Conservation (phyloP, 2,329 filamentous ascomycete species). For the Cytospora schulzeri region DNA sequence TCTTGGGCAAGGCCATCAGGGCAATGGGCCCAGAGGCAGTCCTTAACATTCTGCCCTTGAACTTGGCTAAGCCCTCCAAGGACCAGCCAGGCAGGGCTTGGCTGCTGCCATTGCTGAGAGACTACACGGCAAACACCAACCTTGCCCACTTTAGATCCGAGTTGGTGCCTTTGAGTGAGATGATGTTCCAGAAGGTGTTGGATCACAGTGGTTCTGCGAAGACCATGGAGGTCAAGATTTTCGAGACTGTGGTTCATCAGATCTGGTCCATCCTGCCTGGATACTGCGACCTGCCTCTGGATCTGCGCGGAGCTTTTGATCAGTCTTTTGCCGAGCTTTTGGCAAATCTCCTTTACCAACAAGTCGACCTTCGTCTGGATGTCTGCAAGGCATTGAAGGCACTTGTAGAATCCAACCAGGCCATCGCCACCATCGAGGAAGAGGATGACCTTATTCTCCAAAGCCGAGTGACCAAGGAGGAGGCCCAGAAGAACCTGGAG, state of each 20-base stretch:
- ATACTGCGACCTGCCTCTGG: conserved; percentile 90
- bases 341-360: conserved; percentile 89
- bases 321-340: conserved; percentile 87
- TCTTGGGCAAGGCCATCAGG: conserved; percentile 83
- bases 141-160: conserved; percentile 83
- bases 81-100: conserved; percentile 86
- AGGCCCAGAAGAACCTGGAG: conserved; percentile 78
- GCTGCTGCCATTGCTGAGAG: conserved; percentile 89
- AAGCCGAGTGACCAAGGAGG: conserved; percentile 73
- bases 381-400: conserved; percentile 85
- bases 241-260: conserved; percentile 92
- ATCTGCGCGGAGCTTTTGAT: conserved; percentile 76
- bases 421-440: conserved; percentile 69
- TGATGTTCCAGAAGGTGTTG: conserved; percentile 85
- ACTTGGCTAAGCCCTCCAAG: conserved; percentile 74
- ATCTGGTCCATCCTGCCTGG: conserved; percentile 93
- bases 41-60: conserved; percentile 80
- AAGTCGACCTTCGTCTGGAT: conserved; percentile 82
- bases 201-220: conserved; percentile 82
- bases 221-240: conserved; percentile 96
- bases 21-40: conserved; percentile 89
- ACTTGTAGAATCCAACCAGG: conserved; percentile 88
- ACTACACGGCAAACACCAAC: conserved; percentile 86
- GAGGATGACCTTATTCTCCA: conserved; percentile 76
- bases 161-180: conserved; percentile 85